Evolutionary conservation across 2,329 filamentous ascomycete species (phyloP).

Genomic region (Fusarium stilboides): DNA sequence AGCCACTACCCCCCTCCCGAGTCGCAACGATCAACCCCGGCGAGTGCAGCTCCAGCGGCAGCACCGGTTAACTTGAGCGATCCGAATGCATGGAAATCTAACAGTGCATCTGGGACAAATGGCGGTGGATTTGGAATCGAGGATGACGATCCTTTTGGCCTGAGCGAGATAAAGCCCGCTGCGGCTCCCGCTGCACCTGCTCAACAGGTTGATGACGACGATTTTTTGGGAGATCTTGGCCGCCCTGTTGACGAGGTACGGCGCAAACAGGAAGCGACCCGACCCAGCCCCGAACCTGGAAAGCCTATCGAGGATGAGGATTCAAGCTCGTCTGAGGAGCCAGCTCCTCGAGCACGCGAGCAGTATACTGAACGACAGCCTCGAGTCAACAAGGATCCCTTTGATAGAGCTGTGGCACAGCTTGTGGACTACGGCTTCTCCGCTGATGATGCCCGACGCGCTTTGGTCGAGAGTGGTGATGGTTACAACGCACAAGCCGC

Average conservation of each 20-base stretch:
- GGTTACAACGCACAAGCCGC: conserved; percentile 88
- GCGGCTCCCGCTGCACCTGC: conserved; percentile 52
- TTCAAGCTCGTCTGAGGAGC: conserved; percentile 64
- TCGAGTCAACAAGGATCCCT: conserved; percentile 57
- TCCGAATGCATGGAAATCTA: conserved; percentile 67
- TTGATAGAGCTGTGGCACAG: conserved; percentile 87
- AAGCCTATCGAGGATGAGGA: conserved; percentile 69
- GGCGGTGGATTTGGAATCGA: conserved; percentile 67
- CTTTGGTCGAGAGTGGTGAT: conserved; percentile 83
- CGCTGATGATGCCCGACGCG: conserved; percentile 84
- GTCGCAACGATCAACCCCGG: conserved; percentile 62
- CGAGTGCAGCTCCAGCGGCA: conserved; percentile 49
- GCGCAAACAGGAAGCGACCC: conserved; percentile 59
- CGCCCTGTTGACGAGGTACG: conserved; percentile 76
- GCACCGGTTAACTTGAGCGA: conserved; percentile 66
- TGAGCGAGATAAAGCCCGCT: conserved; percentile 72
- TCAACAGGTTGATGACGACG: conserved; percentile 68
- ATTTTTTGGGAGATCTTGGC: conserved; percentile 75
- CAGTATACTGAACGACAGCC: conserved; percentile 45
- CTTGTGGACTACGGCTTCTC: conserved; percentile 96
- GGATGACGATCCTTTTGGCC: conserved; percentile 91
- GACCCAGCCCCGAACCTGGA: conserved; percentile 65
- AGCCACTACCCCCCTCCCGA: conserved; percentile 71
- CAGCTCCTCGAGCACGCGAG: conserved; percentile 37
- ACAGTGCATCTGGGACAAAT: conserved; percentile 50